Conservation (phyloP, 805 yeast species). For the Sporopachydermia lactativora region DNA sequence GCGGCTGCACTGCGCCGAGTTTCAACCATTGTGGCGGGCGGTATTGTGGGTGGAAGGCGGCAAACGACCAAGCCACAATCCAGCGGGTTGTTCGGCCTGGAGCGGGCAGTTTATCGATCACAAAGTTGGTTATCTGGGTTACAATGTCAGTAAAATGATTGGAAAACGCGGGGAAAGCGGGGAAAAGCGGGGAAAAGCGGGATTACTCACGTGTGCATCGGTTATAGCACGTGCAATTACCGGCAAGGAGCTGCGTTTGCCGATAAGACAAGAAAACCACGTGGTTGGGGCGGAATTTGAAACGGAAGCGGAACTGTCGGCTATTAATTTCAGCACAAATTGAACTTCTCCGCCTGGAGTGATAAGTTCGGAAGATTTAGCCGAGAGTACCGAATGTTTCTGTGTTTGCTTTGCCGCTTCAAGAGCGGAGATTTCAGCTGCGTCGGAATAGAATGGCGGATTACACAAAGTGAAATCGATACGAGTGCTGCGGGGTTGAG, state of each 20-base stretch:
- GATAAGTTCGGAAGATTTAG: constrained; percentile 23
- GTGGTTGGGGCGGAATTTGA: background rate
- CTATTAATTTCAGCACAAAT: constrained; percentile 24
- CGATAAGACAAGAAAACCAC: background rate
- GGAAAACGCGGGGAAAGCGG: background rate
- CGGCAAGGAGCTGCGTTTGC: background rate
- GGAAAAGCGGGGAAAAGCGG: too few species aligned
- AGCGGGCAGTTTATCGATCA: background rate
- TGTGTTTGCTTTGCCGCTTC: constrained; percentile 13
- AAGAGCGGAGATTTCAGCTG: constrained; percentile 19
- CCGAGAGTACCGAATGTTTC: constrained; percentile 17
- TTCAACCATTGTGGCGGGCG: background rate
- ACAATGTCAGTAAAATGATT: background rate
- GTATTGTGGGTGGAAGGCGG: background rate
- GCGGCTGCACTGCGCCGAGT: background rate
- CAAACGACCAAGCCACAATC: constrained; percentile 3
- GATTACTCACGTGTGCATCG: background rate
- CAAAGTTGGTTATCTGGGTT: background rate
- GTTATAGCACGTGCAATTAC: background rate
- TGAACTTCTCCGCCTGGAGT: constrained; percentile 32
- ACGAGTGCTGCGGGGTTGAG: background rate
- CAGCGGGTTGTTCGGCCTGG: background rate
- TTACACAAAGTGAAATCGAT: constrained; percentile 30
- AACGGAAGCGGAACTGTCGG: constrained; percentile 16
- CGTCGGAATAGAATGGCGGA: constrained; percentile 35